Percentiles rank a stretch among this genome's conserved stretches.
Evolutionary conservation across 768 basidiomycete species (phyloP).

Genomic region (Mycena polygramma): DNA sequence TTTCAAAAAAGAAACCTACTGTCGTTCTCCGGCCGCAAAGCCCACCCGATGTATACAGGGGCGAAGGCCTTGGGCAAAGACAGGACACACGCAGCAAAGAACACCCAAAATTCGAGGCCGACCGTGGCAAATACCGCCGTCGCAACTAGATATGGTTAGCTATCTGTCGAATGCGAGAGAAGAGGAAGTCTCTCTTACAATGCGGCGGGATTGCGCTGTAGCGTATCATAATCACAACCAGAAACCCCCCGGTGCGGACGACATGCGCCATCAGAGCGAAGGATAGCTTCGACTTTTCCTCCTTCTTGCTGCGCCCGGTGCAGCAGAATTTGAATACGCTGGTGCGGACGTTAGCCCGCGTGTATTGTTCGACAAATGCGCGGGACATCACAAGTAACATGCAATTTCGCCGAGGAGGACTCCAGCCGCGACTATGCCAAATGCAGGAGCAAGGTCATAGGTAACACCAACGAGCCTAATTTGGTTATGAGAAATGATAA

Average conservation of each 20-base stretch:
- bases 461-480: constrained; percentile 11
- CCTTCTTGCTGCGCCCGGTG: constrained; percentile 63
- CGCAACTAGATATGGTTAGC: constrained; percentile 6
- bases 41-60: constrained; percentile 21
- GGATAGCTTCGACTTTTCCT: constrained; percentile 51
- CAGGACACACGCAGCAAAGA: constrained; percentile 16
- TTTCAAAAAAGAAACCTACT: not conserved
- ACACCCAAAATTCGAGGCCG: constrained; percentile 18
- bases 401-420: constrained; percentile 30
- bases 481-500: no score
- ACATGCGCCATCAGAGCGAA: constrained; percentile 56
- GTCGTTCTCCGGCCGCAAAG: constrained; percentile 11
- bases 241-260: constrained; percentile 78
- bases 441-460: constrained; percentile 23
- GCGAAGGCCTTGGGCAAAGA: constrained; percentile 25
- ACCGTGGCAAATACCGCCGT: constrained; percentile 30
- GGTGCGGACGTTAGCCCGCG: not conserved
- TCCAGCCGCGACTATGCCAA: constrained; percentile 18
- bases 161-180: not conserved
- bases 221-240: constrained; percentile 65
- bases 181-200: constrained; percentile 7
- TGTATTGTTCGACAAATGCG: not conserved
- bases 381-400: constrained; percentile 18
- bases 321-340: constrained; percentile 68
- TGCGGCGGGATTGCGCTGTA: constrained; percentile 54